A percentile compares a stretch with the other conserved stretches of the same genome.
Evolutionary conservation across 306 rosid species (phyloP).

Genomic region (Cercis canadensis): DNA sequence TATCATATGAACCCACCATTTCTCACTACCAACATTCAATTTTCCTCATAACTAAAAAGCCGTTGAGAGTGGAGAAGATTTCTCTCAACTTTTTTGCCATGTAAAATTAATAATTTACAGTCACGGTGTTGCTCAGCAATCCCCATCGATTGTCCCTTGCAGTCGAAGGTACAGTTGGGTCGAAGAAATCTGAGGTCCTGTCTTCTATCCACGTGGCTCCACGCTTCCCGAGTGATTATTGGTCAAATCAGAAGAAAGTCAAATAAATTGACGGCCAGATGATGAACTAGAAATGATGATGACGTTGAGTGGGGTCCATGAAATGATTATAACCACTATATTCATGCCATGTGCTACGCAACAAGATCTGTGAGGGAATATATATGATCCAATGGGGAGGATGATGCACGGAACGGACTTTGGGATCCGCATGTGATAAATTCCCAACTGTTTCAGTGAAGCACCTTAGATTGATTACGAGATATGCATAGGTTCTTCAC

Average conservation of each 20-base stretch:
- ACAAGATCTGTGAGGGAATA: background rate
- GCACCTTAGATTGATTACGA: too few species aligned
- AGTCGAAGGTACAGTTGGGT: conserved; percentile 13
- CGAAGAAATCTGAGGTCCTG: background rate
- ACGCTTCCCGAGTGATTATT: too few species aligned
- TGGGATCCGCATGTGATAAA: conserved; percentile 19
- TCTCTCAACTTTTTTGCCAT: too few species aligned
- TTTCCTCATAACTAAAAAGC: too few species aligned
- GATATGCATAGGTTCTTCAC: background rate
- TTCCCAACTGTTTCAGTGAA: background rate
- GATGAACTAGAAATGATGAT: background rate
- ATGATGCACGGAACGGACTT: conserved; percentile 1
- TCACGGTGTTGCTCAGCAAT: background rate
- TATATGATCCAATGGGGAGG: background rate
- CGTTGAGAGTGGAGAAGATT: too few species aligned
- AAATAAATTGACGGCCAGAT: conserved; percentile 21
- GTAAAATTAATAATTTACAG: too few species aligned
- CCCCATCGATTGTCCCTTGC: background rate
- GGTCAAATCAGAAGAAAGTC: conserved; percentile 23
- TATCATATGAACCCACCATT: too few species aligned
- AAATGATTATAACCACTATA: conserved; percentile 43
- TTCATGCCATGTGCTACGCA: conserved; percentile 34
- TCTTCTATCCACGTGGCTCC: conserved; percentile 20
- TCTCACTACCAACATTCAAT: too few species aligned
- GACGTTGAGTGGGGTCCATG: conserved; percentile 26